phyloP scores from a whole-genome alignment of 73 alveolate species.

The Stentor roeselii region DNA sequence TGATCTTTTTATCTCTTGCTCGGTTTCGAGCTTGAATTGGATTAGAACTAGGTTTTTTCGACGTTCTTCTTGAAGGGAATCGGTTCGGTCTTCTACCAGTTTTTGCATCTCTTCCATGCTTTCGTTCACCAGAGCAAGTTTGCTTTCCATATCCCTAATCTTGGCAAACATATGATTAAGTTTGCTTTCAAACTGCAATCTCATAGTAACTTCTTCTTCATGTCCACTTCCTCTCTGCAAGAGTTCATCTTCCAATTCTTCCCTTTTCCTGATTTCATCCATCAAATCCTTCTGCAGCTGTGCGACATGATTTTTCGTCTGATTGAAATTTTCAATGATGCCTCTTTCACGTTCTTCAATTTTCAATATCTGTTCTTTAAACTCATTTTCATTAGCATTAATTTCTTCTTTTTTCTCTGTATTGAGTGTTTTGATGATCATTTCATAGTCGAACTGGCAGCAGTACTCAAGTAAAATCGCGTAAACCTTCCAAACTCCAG shows the following conservation, averaged over 20 bases:
- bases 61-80: neutral
- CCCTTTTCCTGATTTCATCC: neutral
- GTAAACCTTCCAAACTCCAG: slow-evolving; percentile 62
- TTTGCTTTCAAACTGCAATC: slow-evolving; percentile 52
- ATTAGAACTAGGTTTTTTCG: neutral
- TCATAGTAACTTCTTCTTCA: slow-evolving; percentile 63
- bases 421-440: slow-evolving; percentile 45
- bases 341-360: neutral
- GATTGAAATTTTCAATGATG: neutral
- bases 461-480: slow-evolving; percentile 61
- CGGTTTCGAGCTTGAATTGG: neutral
- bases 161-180: neutral
- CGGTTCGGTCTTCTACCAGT: neutral
- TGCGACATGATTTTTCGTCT: neutral
- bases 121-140: neutral
- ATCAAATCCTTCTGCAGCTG: neutral
- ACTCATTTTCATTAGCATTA: slow-evolving; percentile 39
- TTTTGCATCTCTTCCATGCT: neutral
- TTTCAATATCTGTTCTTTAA: neutral
- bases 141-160: neutral
- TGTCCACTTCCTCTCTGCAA: slow-evolving; percentile 31
- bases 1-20: neutral
- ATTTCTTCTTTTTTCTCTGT: slow-evolving; percentile 39
- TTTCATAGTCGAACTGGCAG: slow-evolving; percentile 53
- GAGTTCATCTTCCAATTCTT: slow-evolving; percentile 16